phyloP scores from a whole-genome alignment of 768 basidiomycete genomes.

The Podaxis sp. region DNA sequence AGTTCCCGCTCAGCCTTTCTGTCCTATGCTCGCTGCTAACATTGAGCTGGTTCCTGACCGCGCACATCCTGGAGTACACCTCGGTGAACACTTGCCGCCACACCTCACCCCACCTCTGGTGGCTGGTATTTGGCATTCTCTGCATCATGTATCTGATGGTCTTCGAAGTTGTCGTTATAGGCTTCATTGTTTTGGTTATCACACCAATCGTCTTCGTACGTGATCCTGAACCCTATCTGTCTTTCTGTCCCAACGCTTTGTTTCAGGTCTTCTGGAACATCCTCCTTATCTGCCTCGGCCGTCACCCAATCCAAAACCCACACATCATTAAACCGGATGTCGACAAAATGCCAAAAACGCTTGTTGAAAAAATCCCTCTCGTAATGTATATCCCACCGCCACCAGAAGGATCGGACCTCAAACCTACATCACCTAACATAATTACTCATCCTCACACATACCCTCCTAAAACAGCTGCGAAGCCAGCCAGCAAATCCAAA shows the following conservation, averaged over 20 bases:
- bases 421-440: constrained; percentile 33
- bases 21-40: constrained; percentile 67
- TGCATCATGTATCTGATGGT: constrained; percentile 78
- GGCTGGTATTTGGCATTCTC: constrained; percentile 78
- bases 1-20: constrained; percentile 43
- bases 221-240: constrained; percentile 16
- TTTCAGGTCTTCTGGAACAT: constrained; percentile 74
- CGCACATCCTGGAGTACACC: constrained; percentile 78
- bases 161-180: constrained; percentile 67
- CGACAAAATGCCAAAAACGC: constrained; percentile 64
- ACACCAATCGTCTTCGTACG: constrained; percentile 78
- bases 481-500: constrained; percentile 27
- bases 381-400: constrained; percentile 86
- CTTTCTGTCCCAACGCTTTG: background rate
- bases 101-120: constrained; percentile 81
- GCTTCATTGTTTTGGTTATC: constrained; percentile 73
- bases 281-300: constrained; percentile 72
- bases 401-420: constrained; percentile 44
- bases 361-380: constrained; percentile 78
- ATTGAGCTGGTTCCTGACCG: constrained; percentile 80
- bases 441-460: constrained; percentile 55
- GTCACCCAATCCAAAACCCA: constrained; percentile 76
- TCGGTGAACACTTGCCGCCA: constrained; percentile 71
- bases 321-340: constrained; percentile 76
- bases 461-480: constrained; percentile 50